Conservation (phyloP, 805 yeast genomes). For the Candida oleophila region DNA sequence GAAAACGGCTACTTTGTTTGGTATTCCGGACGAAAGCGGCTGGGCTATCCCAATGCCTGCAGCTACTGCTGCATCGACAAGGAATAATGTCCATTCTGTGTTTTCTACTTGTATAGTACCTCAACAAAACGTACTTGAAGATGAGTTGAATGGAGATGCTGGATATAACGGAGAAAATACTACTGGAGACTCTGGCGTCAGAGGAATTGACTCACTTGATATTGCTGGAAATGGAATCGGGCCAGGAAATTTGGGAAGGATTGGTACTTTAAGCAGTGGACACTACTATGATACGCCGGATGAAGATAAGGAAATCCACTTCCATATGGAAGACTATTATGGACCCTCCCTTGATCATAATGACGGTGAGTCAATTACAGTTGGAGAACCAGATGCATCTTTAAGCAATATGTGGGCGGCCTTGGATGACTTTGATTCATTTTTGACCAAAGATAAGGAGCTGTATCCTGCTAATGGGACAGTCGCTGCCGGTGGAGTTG, state of each 20-base stretch:
- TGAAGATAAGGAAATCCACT: conserved; percentile 42
- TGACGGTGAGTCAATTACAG: conserved; percentile 49
- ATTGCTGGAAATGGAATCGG: not conserved
- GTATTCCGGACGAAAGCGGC: conserved; percentile 92
- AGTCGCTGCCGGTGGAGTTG: not conserved
- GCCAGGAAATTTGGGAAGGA: not conserved
- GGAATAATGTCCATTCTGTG: conserved; percentile 94
- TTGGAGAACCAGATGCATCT: conserved; percentile 68
- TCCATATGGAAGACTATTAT: conserved; percentile 61
- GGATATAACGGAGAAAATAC: not conserved
- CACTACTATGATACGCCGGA: conserved; percentile 2
- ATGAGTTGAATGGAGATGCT: not conserved
- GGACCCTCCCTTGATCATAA: conserved; percentile 33
- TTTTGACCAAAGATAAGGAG: conserved; percentile 58
- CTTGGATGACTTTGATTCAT: conserved; percentile 82
- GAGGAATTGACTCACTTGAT: not conserved
- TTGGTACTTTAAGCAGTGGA: not conserved
- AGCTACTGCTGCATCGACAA: conserved; percentile 79
- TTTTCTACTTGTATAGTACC: conserved; percentile 72
- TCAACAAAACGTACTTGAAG: not conserved
- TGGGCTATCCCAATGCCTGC: conserved; percentile 98
- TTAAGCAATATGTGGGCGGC: conserved; percentile 92
- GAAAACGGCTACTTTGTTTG: conserved; percentile 84
- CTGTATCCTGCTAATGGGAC: conserved; percentile 14
- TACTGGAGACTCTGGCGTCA: not conserved